These are phyloP conservation scores for Hydnum rufescens DNA, from an alignment of 768 basidiomycete species.

Conservation along the genomic window DNA sequence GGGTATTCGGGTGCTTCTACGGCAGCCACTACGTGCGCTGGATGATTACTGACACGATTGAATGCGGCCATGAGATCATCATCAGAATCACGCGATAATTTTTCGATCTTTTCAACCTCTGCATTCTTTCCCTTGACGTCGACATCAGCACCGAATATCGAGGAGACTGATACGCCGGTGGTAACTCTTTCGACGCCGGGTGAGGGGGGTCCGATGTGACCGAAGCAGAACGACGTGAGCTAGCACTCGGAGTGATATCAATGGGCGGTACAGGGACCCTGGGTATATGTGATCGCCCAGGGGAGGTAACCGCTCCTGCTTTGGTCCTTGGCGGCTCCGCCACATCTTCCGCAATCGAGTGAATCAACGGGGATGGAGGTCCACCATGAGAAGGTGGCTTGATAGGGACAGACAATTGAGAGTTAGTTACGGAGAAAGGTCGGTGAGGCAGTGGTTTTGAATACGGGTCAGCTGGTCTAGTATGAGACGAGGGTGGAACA, in stretches of 20 bases:
- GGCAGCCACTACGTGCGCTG: neutral
- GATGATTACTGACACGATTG: neutral
- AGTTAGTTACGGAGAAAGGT: neutral
- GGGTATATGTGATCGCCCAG: neutral
- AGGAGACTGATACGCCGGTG: no score
- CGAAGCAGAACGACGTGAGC: neutral
- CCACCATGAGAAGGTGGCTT: neutral
- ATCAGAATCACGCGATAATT: no score
- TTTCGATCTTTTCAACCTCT: no score
- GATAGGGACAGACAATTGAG: neutral
- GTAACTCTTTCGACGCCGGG: no score
- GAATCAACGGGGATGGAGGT: no score
- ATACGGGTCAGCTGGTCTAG: neutral
- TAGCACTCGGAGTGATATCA: neutral
- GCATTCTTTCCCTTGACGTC: no score
- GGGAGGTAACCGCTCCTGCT: neutral
- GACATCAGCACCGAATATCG: no score
- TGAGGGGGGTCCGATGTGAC: neutral
- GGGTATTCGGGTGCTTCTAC: neutral
- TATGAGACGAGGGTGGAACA: no score
- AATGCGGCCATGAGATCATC: no score
- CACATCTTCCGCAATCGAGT: neutral
- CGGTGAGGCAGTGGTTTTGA: constrained; percentile 2
- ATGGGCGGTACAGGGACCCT: neutral
- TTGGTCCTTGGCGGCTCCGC: neutral